Conservation (phyloP, 306 rosid genomes). For the Lagenaria siceraria region DNA sequence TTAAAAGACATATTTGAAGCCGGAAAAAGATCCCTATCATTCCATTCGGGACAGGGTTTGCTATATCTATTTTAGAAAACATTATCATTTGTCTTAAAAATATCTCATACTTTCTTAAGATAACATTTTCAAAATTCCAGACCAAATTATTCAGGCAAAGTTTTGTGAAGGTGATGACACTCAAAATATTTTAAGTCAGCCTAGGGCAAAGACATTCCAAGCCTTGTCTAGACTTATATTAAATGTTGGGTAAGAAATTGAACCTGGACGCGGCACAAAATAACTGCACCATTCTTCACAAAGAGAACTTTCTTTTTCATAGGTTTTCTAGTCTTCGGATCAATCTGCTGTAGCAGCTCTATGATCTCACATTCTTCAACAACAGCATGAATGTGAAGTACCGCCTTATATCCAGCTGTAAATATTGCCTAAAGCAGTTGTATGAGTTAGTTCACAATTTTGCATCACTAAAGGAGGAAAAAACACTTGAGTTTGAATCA, state of each 20-base stretch:
- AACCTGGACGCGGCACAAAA: slow-evolving; percentile 88
- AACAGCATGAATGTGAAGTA: slow-evolving; percentile 79
- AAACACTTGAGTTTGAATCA: not conserved
- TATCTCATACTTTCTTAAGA: not conserved
- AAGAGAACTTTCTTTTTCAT: slow-evolving; percentile 72
- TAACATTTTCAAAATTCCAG: not conserved
- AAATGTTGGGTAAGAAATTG: slow-evolving; percentile 9
- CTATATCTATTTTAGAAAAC: not conserved
- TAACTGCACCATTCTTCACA: slow-evolving; percentile 83
- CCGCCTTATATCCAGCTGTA: slow-evolving; percentile 99
- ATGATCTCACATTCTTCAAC: slow-evolving; percentile 99
- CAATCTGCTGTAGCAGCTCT: slow-evolving; percentile 79
- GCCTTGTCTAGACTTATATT: not conserved
- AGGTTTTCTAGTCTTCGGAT: slow-evolving; percentile 79
- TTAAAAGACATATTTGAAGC: not conserved
- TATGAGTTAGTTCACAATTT: not conserved
- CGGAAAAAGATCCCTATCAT: not conserved
- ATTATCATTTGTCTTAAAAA: not conserved
- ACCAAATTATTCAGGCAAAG: not conserved
- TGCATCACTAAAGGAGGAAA: not conserved
- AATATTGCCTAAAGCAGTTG: slow-evolving; percentile 64
- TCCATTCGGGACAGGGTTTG: not conserved
- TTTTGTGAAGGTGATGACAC: not conserved
- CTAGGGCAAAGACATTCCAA: not conserved
- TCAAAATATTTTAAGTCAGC: not conserved